phyloP scores from a whole-genome alignment of 2,329 filamentous ascomycete genomes.

The Diaporthe sp. region DNA sequence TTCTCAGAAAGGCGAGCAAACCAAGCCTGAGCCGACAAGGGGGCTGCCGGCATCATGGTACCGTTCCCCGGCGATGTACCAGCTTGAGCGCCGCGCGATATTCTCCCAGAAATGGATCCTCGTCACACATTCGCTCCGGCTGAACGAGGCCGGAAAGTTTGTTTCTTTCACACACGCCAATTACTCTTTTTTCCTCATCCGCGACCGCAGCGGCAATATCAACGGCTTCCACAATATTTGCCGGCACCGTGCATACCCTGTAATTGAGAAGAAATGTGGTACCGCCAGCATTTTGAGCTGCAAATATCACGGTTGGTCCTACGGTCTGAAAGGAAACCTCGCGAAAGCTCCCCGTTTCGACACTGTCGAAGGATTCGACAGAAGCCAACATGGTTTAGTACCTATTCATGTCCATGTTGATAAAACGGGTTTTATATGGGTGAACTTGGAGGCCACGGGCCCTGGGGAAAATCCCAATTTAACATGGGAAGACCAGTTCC shows the following conservation, averaged over 20 bases:
- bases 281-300: constrained; percentile 57
- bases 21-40: constrained; percentile 45
- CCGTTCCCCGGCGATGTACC: constrained; percentile 57
- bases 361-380: constrained; percentile 55
- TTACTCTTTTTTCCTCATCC: constrained; percentile 57
- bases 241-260: constrained; percentile 59
- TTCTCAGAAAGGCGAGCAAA: constrained; percentile 3
- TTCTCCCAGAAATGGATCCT: constrained; percentile 58
- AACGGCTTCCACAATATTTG: constrained; percentile 61
- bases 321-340: constrained; percentile 57
- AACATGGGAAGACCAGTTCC: constrained; percentile 59
- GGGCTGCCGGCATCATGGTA: constrained; percentile 62
- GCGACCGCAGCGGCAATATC: constrained; percentile 51
- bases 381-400: constrained; percentile 59
- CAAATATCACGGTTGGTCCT: constrained; percentile 63
- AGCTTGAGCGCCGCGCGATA: constrained; percentile 60
- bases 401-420: constrained; percentile 62
- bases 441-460: constrained; percentile 60
- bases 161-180: constrained; percentile 52
- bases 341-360: constrained; percentile 60
- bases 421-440: constrained; percentile 62
- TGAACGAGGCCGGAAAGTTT: constrained; percentile 53
- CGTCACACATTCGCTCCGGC: constrained; percentile 52
- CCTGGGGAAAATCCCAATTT: constrained; percentile 50
- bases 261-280: constrained; percentile 54